These are phyloP conservation scores for Wallacemonas rigidus DNA, from an alignment of 208 protist species.

Conservation along the genomic window DNA sequence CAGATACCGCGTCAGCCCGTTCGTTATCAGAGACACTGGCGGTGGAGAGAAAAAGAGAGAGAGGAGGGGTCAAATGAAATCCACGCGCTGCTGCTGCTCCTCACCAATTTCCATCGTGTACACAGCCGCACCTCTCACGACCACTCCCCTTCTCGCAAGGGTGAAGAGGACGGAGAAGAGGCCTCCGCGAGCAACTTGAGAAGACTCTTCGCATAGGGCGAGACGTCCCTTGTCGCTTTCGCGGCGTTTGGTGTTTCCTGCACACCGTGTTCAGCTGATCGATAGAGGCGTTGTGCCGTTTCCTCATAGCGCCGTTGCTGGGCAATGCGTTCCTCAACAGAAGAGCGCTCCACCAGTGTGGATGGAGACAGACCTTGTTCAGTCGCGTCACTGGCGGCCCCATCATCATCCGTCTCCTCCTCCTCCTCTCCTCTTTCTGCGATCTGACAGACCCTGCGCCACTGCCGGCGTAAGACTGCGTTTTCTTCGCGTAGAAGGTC, in stretches of 20 bases:
- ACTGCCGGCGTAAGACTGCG: slow-evolving; percentile 2
- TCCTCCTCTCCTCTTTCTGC: too few species aligned
- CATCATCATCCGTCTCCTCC: too few species aligned
- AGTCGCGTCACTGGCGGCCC: too few species aligned
- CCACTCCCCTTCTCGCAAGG: background rate
- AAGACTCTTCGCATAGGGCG: slow-evolving; percentile 25
- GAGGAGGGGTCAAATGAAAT: too few species aligned
- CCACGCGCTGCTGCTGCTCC: too few species aligned
- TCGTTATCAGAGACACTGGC: too few species aligned
- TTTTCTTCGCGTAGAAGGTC: slow-evolving; percentile 13
- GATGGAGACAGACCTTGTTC: background rate
- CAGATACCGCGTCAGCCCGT: too few species aligned
- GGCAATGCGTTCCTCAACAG: background rate
- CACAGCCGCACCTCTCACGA: too few species aligned
- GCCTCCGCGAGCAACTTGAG: slow-evolving; percentile 22
- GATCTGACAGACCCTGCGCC: background rate
- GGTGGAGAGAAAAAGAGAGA: too few species aligned
- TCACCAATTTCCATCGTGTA: too few species aligned
- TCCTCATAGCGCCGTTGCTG: slow-evolving; percentile 12
- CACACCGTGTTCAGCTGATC: background rate
- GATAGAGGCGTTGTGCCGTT: background rate
- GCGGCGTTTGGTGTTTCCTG: background rate
- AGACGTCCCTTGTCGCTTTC: background rate
- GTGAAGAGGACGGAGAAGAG: slow-evolving; percentile 14
- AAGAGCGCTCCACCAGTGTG: background rate